phyloP scores from a whole-genome alignment of 2,329 filamentous ascomycete genomes.

The Penicillium oxalicum region DNA sequence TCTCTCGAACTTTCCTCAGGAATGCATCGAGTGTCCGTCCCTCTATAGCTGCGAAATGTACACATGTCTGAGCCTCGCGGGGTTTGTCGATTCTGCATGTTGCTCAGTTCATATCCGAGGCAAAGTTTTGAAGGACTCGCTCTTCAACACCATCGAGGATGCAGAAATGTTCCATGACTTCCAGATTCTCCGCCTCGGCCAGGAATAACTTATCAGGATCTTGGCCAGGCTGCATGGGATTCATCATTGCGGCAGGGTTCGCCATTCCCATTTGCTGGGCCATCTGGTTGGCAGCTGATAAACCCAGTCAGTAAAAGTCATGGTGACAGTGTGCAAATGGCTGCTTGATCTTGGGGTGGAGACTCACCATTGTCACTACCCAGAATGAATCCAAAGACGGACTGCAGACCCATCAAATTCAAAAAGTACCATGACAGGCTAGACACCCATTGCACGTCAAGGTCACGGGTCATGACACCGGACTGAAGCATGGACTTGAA shows the following conservation, averaged over 20 bases:
- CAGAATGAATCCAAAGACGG: slow-evolving; percentile 93
- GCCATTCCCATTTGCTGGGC: slow-evolving; percentile 74
- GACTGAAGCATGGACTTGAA: slow-evolving; percentile 99
- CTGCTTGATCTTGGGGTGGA: neutral
- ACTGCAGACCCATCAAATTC: slow-evolving; percentile 92
- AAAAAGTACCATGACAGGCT: slow-evolving; percentile 99
- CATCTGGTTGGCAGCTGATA: slow-evolving; percentile 81
- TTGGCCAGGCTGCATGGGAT: slow-evolving; percentile 86
- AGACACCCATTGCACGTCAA: slow-evolving; percentile 97
- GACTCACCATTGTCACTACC: slow-evolving; percentile 87
- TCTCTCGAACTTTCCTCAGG: too few relatives aligned
- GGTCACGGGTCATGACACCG: slow-evolving; percentile 87
- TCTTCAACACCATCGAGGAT: slow-evolving; percentile 85
- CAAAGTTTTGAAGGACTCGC: slow-evolving; percentile 59
- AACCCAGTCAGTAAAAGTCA: neutral
- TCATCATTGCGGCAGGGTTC: slow-evolving; percentile 57
- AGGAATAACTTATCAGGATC: slow-evolving; percentile 95
- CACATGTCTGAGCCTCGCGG: too few relatives aligned
- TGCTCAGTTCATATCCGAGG: slow-evolving; percentile 16
- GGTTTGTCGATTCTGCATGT: too few relatives aligned
- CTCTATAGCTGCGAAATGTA: neutral
- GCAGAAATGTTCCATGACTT: slow-evolving; percentile 89
- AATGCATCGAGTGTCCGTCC: too few relatives aligned
- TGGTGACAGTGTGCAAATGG: neutral
- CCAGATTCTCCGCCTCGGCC: slow-evolving; percentile 88